These are phyloP conservation scores for Starmerella vaccinii DNA, from an alignment of 805 yeast genomes.

Conservation along the genomic window DNA sequence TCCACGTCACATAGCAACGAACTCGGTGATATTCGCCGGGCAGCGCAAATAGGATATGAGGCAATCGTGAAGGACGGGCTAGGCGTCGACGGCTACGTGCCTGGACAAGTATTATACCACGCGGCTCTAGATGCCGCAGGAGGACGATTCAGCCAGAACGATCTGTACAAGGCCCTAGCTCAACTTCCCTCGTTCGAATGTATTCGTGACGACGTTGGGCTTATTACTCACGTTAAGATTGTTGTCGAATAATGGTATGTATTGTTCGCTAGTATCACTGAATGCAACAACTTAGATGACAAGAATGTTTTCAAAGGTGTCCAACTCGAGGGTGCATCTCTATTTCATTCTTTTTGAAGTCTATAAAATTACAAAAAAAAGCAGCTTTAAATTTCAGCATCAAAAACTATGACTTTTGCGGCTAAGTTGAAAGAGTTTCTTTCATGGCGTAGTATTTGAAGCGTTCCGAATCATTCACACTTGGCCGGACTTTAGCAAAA, in stretches of 20 bases:
- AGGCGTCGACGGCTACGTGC: conserved; percentile 30
- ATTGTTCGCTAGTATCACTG: too few relatives aligned
- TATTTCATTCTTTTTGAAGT: too few relatives aligned
- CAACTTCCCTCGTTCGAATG: conserved; percentile 23
- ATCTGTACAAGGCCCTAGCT: conserved; percentile 26
- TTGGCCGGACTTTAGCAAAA: conserved; percentile 66
- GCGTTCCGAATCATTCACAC: conserved; percentile 81
- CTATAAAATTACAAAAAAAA: too few relatives aligned
- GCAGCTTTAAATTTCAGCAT: too few relatives aligned
- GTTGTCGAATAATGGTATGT: background rate
- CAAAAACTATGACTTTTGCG: too few relatives aligned
- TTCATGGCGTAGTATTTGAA: conserved; percentile 63
- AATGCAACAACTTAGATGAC: too few relatives aligned
- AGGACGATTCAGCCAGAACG: conserved; percentile 25
- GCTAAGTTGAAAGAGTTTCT: conserved; percentile 44
- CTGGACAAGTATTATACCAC: conserved; percentile 30
- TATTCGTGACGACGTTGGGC: conserved; percentile 30
- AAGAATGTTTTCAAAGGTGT: too few relatives aligned
- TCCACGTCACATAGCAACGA: background rate
- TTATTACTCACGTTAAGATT: conserved; percentile 27
- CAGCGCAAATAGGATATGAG: conserved; percentile 25
- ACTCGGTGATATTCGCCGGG: conserved; percentile 16
- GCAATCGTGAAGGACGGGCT: conserved; percentile 20
- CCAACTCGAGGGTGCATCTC: too few relatives aligned
- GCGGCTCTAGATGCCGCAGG: conserved; percentile 23